Conservation (phyloP, 352 stramenopile genomes). For the Globisporangium irregulare region DNA sequence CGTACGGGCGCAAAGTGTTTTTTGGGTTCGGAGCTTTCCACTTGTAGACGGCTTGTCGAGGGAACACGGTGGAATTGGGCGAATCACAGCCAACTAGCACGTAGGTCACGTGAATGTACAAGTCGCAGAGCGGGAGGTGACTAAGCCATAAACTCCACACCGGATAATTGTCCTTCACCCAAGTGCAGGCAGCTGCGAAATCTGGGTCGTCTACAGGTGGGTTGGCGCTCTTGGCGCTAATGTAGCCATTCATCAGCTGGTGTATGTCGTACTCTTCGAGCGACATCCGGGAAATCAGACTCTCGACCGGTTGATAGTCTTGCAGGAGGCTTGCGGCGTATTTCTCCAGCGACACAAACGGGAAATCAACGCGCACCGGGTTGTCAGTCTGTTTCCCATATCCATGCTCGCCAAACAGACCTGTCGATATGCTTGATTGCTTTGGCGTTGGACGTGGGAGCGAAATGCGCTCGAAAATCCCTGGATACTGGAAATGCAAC, state of each 20-base stretch:
- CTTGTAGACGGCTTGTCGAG: constrained; percentile 26
- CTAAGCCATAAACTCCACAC: constrained; percentile 42
- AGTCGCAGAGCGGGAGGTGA: constrained; percentile 30
- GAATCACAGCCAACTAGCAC: constrained; percentile 26
- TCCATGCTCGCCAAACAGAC: constrained; percentile 44
- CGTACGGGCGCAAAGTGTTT: constrained; percentile 35
- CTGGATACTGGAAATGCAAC: constrained; percentile 29
- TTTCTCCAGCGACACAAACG: constrained; percentile 31
- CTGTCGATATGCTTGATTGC: constrained; percentile 20
- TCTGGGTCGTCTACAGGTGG: constrained; percentile 14
- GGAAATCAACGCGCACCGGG: constrained; percentile 39
- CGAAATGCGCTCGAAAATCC: constrained; percentile 32
- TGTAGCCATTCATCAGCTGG: constrained; percentile 17
- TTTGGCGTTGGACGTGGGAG: constrained; percentile 33
- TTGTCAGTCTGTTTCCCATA: constrained; percentile 44
- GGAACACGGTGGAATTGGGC: constrained; percentile 20
- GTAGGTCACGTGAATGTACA: constrained; percentile 32
- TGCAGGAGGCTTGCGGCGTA: constrained; percentile 21
- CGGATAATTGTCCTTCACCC: constrained; percentile 38
- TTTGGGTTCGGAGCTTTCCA: constrained; percentile 35
- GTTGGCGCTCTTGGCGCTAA: background rate
- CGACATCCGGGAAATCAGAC: constrained; percentile 11
- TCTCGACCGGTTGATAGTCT: constrained; percentile 12
- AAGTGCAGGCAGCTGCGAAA: constrained; percentile 40
- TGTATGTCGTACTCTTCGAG: constrained; percentile 20